Evolutionary conservation across 2,329 filamentous ascomycete species (phyloP).

Genomic region (Talaromyces verruculosus): DNA sequence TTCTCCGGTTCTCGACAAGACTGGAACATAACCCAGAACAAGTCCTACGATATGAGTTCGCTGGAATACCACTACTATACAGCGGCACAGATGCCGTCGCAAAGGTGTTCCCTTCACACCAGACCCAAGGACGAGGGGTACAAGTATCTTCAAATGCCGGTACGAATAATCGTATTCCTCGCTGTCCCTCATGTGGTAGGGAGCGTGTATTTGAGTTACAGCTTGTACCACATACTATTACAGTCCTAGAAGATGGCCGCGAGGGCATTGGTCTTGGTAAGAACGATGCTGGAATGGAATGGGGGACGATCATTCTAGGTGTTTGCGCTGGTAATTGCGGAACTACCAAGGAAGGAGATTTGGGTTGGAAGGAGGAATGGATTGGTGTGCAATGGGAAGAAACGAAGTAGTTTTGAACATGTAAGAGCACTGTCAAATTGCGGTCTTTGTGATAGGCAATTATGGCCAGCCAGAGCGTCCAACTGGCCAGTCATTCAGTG

Average conservation of each 20-base stretch:
- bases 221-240: slow-evolving; percentile 85
- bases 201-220: slow-evolving; percentile 86
- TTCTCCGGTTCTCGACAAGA: slow-evolving; percentile 77
- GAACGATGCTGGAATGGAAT: slow-evolving; percentile 83
- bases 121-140: slow-evolving; percentile 10
- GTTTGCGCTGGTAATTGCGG: slow-evolving; percentile 82
- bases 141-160: not conserved
- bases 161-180: slow-evolving; percentile 59
- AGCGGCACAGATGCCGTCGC: slow-evolving; percentile 74
- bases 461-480: not conserved
- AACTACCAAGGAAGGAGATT: slow-evolving; percentile 59
- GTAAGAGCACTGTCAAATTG: not conserved
- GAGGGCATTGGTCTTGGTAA: slow-evolving; percentile 57
- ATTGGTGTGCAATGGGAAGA: slow-evolving; percentile 98
- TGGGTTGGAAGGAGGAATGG: slow-evolving; percentile 91
- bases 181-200: slow-evolving; percentile 73
- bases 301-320: slow-evolving; percentile 87
- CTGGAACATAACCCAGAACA: slow-evolving; percentile 80
- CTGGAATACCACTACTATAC: slow-evolving; percentile 73
- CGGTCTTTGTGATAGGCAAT: not conserved
- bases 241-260: slow-evolving; percentile 76
- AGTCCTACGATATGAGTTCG: slow-evolving; percentile 76
- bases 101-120: slow-evolving; percentile 51
- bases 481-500: not conserved
- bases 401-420: slow-evolving; percentile 26